Base-by-base conservation (phyloP, 2,329 filamentous ascomycete species). In the Xylariaceae sp. region DNA sequence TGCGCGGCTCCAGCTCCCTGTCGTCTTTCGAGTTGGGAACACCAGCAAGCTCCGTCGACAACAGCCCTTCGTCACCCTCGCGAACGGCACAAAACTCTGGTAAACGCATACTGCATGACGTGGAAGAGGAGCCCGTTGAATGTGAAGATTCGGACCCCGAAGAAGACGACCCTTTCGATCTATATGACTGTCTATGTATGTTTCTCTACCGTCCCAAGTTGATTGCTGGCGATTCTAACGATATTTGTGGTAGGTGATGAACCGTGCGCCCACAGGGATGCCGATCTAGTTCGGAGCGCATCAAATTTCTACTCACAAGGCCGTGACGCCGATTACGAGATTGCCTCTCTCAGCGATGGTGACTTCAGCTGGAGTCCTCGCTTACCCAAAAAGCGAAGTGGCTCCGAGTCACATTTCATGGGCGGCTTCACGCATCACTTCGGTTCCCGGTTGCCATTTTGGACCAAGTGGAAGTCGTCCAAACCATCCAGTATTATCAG, bases 111-210 rank as follows among this genome's bases (percentile, higher is more conserved):
- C 79, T 97, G 59, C 89, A 91, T 16, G 90, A 95, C 67, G 89
- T 97, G 19, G 84, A 92, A 67, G 93, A 97, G 72, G 92, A 96
- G 67, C 87, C 89, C 2, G 75, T 86, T 42, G 89, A 93, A 71
- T 83, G 82, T 51, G 89, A 89, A 19, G 62, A 64, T 29, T 65
- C 66, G 20, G 83, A 87, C 45, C 70, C 80, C 46, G 72, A 81
- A 23, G 78, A 82, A 56, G 76, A 81, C 43, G 74, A 74, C 48
- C 68, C 65, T 56, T 74, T 73, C 19, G 77, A 78, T 44, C 75
- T 86, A 42, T 86, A 86, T 66, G 80, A 86, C 67, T 93, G 89
- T 73, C 82, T 91, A 67, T 91, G 90, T 93, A 86, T 75, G 89
- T 85, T 54, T 16, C 46, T 50, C 47, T 19, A 18, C n/a, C 41